Evolutionary conservation across 805 yeast species (phyloP).

Genomic region (Zygosaccharomyces bailii): DNA sequence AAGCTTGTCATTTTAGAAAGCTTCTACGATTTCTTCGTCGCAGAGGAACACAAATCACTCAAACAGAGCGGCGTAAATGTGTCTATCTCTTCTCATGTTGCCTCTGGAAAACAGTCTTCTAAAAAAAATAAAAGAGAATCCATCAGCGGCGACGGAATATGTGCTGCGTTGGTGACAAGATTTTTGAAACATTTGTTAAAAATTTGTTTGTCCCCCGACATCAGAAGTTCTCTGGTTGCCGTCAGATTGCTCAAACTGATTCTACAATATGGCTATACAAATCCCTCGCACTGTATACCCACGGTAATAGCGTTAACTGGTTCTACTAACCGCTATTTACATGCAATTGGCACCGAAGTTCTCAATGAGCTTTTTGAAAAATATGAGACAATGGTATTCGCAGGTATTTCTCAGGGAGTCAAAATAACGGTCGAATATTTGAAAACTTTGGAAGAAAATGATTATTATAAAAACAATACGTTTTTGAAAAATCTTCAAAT

Average conservation of each 20-base stretch:
- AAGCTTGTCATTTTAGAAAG: constrained; percentile 55
- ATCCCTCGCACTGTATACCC: constrained; percentile 67
- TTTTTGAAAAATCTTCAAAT: constrained; percentile 21
- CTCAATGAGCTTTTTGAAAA: constrained; percentile 57
- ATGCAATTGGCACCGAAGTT: constrained; percentile 47
- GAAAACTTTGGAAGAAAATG: constrained; percentile 5
- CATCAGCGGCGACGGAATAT: constrained; percentile 59
- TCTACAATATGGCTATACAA: constrained; percentile 64
- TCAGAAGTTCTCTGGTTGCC: constrained; percentile 47
- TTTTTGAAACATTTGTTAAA: constrained; percentile 49
- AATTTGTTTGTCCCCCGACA: constrained; percentile 47
- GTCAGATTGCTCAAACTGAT: constrained; percentile 54
- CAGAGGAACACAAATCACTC: constrained; percentile 50
- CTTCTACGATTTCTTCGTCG: constrained; percentile 51
- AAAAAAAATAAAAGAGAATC: constrained; percentile 36
- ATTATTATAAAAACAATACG: constrained; percentile 13
- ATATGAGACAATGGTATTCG: constrained; percentile 68
- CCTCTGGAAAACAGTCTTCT: constrained; percentile 43
- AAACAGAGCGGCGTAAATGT: constrained; percentile 41
- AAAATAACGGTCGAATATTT: constrained; percentile 48
- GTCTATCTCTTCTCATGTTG: constrained; percentile 35
- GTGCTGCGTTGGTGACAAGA: constrained; percentile 68
- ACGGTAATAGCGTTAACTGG: constrained; percentile 69
- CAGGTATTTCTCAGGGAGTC: constrained; percentile 62
- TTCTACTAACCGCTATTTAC: constrained; percentile 43